Evolutionary conservation across 1,284 basidiomycete genomes (phyloP), one percentile per base, ranked within the genome.

Genomic region (Microbotryomycetes sp.): DNA sequence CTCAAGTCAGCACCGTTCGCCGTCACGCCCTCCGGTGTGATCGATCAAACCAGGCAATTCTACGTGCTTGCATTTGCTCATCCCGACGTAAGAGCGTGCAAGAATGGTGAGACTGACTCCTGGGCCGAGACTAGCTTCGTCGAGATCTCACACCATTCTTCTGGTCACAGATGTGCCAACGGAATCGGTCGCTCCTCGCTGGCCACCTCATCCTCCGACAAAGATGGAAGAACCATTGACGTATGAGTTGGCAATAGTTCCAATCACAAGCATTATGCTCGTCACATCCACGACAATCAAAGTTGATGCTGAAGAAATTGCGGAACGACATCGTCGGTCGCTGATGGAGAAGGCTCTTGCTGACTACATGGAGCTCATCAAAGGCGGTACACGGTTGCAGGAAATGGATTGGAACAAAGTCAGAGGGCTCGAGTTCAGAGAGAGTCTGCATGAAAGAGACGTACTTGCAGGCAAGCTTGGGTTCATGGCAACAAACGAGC

Each of bases 341-440:
- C 52, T 56, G 2, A 66, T 71, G 62, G 65, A 70, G 2, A 75
- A 77, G 9, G 72, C 71, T 5, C 77, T 91, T 23, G 82, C 84
- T 4, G 92, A 94, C 74, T 81, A 86, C 6, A 45, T 52, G n/a
- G 25, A 54, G 56, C 3, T 30, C 15, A 7, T 16, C 3, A 16
- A n/a, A 2, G 42, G 48, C n/a, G 57, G 62, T 23, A 47, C 49
- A 5, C 29, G 48, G 26, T 46, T 64, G 23, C 52, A 58, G 3
- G 77, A 79, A 58, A 74, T 72, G 0, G 90, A 92, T 63, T 97
- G 92, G 92, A 80, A 79, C 52, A 84, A 87, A 57, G 80, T 92
- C 70, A 83, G 86, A 49, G 80, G 84, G n/a, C 77, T 99, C 19
- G 93, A 98, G 64, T 96, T 98, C 75, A 91, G 97, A 75, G 94